Base-by-base conservation (phyloP, 2,329 filamentous ascomycete genomes). In the Sphaerulina populicola region DNA sequence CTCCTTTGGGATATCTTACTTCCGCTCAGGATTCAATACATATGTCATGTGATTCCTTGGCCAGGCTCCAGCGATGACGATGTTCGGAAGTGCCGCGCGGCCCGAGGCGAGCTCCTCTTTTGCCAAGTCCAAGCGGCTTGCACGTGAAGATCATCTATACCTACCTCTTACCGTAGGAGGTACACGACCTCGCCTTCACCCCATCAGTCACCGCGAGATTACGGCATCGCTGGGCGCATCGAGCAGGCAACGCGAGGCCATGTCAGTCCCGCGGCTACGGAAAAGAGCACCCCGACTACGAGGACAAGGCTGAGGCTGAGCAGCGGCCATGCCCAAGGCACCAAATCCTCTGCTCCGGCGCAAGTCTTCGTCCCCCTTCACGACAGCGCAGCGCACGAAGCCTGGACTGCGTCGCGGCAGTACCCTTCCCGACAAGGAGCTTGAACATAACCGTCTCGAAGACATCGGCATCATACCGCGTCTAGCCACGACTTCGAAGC, bases 401-500 rank as follows among this genome's bases (percentile, higher is more conserved):
- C 55, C 64, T 14, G 53, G 53, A 12, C 52, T 52, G 21, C 52
- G 57, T 38, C 57, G 57, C 43, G 54, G 41, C 38, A 60, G 56
- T 49, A 39, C 53, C 11, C 29, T 42, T 11, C 30, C 57, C 14
- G 55, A 56, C 27, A 58, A 60, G 31, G 61, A 56, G 11, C 40
- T 55, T 14, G 47, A 50, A 1, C 63, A 69, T 9, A 72, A 76
- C 45, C 74, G 72, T 42, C 75, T 88, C 12, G 76, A 82, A 40
- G 82, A 87, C 59, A 66, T 72, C 11, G 83, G 83, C 9, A 39
- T 58, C 23, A 71, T 80, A 12, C 70, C 72, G 30, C 72, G 77
- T 2, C 69, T 86, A 0, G 74, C 85, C 4, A 73, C 78, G 45
- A 80, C 84, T 64, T 77, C 83, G 1, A 73, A 79, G 0, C 82